These are phyloP conservation scores for Fusarium agapanthi DNA, from an alignment of 2,329 filamentous ascomycete species.

Conservation along the genomic window DNA sequence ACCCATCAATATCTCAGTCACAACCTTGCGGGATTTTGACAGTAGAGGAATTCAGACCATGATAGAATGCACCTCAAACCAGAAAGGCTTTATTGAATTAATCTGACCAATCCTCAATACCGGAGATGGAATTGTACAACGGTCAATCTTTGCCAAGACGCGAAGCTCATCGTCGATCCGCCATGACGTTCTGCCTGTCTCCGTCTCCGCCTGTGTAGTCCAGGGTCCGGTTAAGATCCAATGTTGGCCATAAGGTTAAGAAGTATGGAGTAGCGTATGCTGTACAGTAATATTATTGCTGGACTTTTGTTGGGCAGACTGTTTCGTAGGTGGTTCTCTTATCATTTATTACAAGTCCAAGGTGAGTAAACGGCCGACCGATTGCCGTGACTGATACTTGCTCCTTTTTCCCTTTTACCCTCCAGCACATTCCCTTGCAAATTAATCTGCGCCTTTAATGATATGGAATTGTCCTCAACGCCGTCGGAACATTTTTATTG, in stretches of 20 bases:
- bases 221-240: constrained; percentile 25
- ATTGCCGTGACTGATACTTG: constrained; percentile 7
- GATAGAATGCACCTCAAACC: background rate
- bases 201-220: constrained; percentile 23
- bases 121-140: constrained; percentile 3
- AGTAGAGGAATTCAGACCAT: background rate
- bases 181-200: constrained; percentile 27
- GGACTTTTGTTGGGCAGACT: constrained; percentile 23
- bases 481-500: background rate
- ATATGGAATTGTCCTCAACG: constrained; percentile 6
- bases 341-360: constrained; percentile 27
- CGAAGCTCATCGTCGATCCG: constrained; percentile 33
- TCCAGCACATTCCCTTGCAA: constrained; percentile 9
- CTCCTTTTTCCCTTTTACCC: constrained; percentile 7
- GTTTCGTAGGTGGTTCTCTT: constrained; percentile 28
- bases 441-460: constrained; percentile 17
- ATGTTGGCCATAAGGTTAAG: constrained; percentile 21
- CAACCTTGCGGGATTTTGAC: constrained; percentile 31
- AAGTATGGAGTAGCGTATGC: constrained; percentile 26
- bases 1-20: background rate
- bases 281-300: constrained; percentile 17
- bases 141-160: constrained; percentile 26
- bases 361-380: constrained; percentile 18
- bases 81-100: background rate
- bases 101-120: constrained; percentile 20